phyloP scores from a whole-genome alignment of 352 stramenopile species.

The Blastocystis sp. region DNA sequence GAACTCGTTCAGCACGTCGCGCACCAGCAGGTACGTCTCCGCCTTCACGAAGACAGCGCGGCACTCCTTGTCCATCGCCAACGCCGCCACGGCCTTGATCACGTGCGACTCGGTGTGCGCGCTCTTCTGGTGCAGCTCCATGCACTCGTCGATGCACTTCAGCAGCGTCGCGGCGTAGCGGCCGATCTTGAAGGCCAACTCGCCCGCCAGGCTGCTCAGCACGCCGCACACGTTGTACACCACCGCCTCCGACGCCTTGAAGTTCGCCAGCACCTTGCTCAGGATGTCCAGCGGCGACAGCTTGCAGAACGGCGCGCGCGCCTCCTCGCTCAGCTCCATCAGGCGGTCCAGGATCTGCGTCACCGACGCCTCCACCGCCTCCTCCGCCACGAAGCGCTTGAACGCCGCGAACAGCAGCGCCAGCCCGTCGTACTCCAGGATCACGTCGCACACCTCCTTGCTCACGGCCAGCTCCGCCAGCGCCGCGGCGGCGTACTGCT shows the following conservation, averaged over 20 bases:
- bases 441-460: slow-evolving; percentile 31
- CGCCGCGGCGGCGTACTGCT: slow-evolving; percentile 26
- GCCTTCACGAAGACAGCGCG: slow-evolving; percentile 29
- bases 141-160: slow-evolving; percentile 43
- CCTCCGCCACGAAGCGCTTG: slow-evolving; percentile 42
- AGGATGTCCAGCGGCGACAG: slow-evolving; percentile 29
- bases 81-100: slow-evolving; percentile 16
- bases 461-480: slow-evolving; percentile 33
- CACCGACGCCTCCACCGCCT: slow-evolving; percentile 31
- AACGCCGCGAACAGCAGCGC: slow-evolving; percentile 42
- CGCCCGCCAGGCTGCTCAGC: slow-evolving; percentile 34
- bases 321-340: slow-evolving; percentile 15
- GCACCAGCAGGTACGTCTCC: slow-evolving; percentile 39
- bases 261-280: slow-evolving; percentile 53
- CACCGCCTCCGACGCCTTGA: slow-evolving; percentile 18
- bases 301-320: slow-evolving; percentile 31
- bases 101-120: slow-evolving; percentile 27
- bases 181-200: slow-evolving; percentile 42
- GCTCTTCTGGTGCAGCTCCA: slow-evolving; percentile 38
- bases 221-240: slow-evolving; percentile 64
- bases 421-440: slow-evolving; percentile 32
- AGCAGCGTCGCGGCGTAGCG: slow-evolving; percentile 35
- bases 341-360: slow-evolving; percentile 38
- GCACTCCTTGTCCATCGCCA: slow-evolving; percentile 38
- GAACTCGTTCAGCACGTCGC: slow-evolving; percentile 52